Evolutionary conservation across 139 green algal species (phyloP).

Genomic region (Limnomonas spitsbergensis): DNA sequence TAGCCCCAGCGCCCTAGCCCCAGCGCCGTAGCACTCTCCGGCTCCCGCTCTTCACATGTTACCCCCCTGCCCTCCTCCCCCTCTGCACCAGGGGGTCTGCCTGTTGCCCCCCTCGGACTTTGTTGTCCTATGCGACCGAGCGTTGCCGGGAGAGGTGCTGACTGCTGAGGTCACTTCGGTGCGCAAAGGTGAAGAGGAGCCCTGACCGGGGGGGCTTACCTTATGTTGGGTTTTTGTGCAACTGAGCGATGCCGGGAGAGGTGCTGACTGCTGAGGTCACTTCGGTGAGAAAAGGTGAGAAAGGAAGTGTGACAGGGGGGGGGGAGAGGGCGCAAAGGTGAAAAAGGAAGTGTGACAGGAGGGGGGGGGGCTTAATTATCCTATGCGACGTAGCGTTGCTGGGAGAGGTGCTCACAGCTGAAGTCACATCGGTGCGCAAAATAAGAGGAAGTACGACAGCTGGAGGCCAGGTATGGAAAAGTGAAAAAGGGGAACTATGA

Average conservation of each 20-base stretch:
- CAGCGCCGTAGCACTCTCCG: neutral
- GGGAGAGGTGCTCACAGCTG: slow-evolving; percentile 61
- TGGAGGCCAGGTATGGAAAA: no score
- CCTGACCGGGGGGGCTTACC: no score
- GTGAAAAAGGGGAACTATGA: no score
- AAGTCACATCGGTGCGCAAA: slow-evolving; percentile 36
- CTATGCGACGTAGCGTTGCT: slow-evolving; percentile 67
- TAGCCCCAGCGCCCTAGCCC: neutral
- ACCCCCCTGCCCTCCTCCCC: neutral
- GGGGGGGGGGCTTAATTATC: slow-evolving; percentile 63
- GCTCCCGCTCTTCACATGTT: neutral
- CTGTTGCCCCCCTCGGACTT: slow-evolving; percentile 38
- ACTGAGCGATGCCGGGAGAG: slow-evolving; percentile 73
- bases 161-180: slow-evolving; percentile 38
- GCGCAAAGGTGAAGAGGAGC: slow-evolving; percentile 24
- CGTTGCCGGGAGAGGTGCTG: slow-evolving; percentile 72
- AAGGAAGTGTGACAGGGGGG: no score
- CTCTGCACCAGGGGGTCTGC: slow-evolving; percentile 55
- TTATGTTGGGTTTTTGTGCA: slow-evolving; percentile 69
- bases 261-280: slow-evolving; percentile 46
- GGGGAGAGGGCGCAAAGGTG: no score
- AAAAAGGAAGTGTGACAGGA: no score
- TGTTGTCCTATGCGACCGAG: slow-evolving; percentile 64
- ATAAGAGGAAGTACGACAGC: no score
- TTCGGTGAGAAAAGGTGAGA: slow-evolving; percentile 28